Evolutionary conservation across 2,329 filamentous ascomycete genomes (phyloP).

Genomic region (Nigrospora oryzae): DNA sequence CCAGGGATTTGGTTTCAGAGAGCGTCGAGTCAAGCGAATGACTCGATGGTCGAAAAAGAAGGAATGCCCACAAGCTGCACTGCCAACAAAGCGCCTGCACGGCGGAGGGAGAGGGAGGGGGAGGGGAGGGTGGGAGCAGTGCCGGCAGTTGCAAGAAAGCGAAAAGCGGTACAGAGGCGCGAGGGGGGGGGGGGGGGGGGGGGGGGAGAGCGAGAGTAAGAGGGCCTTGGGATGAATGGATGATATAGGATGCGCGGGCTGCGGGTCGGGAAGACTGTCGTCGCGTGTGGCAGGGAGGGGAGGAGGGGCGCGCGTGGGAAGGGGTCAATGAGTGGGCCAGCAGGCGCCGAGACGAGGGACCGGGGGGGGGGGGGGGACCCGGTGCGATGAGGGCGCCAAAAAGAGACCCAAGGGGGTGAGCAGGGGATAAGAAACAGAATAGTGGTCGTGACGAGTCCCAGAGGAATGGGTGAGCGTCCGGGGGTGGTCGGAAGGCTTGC

Average conservation of each 20-base stretch:
- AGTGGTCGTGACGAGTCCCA: constrained; percentile 20
- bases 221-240: constrained; percentile 23
- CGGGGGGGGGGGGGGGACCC: constrained; percentile 19
- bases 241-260: constrained; percentile 2
- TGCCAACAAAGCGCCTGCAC: constrained; percentile 24
- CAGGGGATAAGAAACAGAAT: background rate
- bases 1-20: constrained; percentile 6
- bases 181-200: constrained; percentile 5
- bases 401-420: constrained; percentile 11
- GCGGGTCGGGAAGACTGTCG: background rate
- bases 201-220: constrained; percentile 16
- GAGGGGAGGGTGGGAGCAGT: constrained; percentile 15
- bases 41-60: constrained; percentile 22
- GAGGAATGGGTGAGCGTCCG: constrained; percentile 10
- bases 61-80: constrained; percentile 24
- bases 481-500: too few species aligned
- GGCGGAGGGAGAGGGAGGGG: constrained; percentile 5
- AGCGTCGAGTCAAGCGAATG: constrained; percentile 34
- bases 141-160: constrained; percentile 25
- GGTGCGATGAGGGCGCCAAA: constrained; percentile 12
- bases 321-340: constrained; percentile 8
- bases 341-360: constrained; percentile 20
- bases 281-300: constrained; percentile 1
- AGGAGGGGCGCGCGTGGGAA: constrained; percentile 5
- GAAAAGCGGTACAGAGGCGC: constrained; percentile 7